Base-by-base conservation (phyloP, 176 grass and related monocot genomes). In the Puya raimondii region DNA sequence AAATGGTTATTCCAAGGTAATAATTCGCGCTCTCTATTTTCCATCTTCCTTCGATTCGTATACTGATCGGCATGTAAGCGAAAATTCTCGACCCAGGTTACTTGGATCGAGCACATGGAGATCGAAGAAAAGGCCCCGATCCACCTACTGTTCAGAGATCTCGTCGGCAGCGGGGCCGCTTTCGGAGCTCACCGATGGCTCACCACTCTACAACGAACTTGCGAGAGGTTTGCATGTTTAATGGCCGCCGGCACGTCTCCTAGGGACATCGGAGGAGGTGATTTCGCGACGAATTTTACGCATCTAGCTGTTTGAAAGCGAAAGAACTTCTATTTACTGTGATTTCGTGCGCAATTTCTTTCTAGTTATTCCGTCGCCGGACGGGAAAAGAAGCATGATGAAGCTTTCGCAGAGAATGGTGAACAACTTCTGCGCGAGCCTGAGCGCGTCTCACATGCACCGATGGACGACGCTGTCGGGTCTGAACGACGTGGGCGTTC, bases 61-160 rank as follows among this genome's bases (percentile, higher is more conserved):
- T 42, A 42, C 33, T 42, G 33, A 42, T 42, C 33, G 6, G 33
- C 6, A 42, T 42, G 33, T 42, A 6, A 42, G 33, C 6, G 33
- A 42, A 42, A 42, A 42, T 42, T 42, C 33, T 42, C 5, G 0
- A n/a, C 27, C 23, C 12, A 97, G 93, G 89, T 97, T 77, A 97
- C 86, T 53, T 97, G 93, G 93, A 84, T 97, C 22, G 93, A 97
- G 79, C 89, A 97, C 84, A 76, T 80, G 47, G 93, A 97, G 76
- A 90, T 92, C 80, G 89, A 92, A 58, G 93, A 97, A 68, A 42
- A 42, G 33, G 59, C 76, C 27, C 76, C 82, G 29, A 84, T 97
- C 21, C 89, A 92, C 69, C 81, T 79, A 74, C 78, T 89, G 70
- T 97, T 92, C 78, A 69, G 83, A 52, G 81, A 81, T 11, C 68